A percentile compares a stretch with the other conserved stretches of the same genome.
Conservation (phyloP, 345 rosid species). For the Noccaea caerulescens region DNA sequence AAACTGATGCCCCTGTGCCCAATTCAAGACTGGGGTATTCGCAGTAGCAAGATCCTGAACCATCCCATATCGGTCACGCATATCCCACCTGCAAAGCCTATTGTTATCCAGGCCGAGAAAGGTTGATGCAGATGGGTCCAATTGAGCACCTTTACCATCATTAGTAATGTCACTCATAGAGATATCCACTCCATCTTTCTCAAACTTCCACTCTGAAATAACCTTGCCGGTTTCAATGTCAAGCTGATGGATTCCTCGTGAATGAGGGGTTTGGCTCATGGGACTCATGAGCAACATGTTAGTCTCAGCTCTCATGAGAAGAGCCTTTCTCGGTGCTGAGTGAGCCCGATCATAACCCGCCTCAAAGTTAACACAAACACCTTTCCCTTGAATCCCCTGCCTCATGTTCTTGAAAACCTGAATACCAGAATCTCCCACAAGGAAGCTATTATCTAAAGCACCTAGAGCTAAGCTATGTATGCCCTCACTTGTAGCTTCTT, state of each 20-base stretch:
- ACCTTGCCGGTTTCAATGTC: constrained; percentile 95
- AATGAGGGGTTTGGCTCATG: constrained; percentile 62
- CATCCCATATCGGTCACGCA: constrained; percentile 89
- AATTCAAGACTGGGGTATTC: constrained; percentile 74
- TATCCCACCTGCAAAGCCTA: constrained; percentile 98
- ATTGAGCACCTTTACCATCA: constrained; percentile 90
- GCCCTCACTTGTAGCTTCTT: constrained; percentile 86
- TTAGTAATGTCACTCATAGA: constrained; percentile 91
- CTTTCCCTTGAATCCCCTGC: constrained; percentile 96
- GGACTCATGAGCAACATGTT: constrained; percentile 99
- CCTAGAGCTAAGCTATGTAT: constrained; percentile 97
- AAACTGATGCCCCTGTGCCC: constrained; percentile 97
- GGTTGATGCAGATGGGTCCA: constrained; percentile 96
- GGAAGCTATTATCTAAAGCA: constrained; percentile 92
- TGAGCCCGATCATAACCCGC: constrained; percentile 48
- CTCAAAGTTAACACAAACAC: constrained; percentile 81
- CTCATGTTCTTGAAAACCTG: constrained; percentile 93
- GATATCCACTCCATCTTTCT: constrained; percentile 94
- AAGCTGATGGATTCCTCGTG: constrained; percentile 89
- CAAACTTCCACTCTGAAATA: constrained; percentile 89
- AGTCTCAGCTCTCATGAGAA: constrained; percentile 97
- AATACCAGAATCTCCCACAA: constrained; percentile 88
- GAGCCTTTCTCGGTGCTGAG: constrained; percentile 82
- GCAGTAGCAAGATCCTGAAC: constrained; percentile 86
- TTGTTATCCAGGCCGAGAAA: constrained; percentile 94